A percentile compares a stretch with the other conserved stretches of the same genome.
phyloP scores from a whole-genome alignment of 495 filamentous ascomycete species.

The Chlorociboria aeruginascens region DNA sequence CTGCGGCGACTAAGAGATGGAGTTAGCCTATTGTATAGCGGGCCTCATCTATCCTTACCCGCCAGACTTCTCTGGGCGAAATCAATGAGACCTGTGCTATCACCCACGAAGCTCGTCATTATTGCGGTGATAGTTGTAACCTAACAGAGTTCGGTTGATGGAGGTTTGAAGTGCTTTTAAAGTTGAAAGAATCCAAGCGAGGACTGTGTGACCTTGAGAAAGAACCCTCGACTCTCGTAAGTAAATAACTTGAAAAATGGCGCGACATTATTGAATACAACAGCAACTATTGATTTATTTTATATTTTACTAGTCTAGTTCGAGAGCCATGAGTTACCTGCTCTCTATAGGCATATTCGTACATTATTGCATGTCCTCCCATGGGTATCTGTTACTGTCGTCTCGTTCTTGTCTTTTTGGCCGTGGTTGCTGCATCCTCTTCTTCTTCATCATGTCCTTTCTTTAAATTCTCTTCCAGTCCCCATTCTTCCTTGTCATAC shows the following conservation, averaged over 20 bases:
- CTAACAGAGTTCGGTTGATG: too few relatives aligned
- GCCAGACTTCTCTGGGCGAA: slow-evolving; percentile 52
- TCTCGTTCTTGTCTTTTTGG: slow-evolving; percentile 64
- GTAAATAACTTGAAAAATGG: not conserved
- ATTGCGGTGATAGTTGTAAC: too few relatives aligned
- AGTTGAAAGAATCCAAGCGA: not conserved
- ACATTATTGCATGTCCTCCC: too few relatives aligned
- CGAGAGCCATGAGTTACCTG: not conserved
- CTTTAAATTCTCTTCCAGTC: slow-evolving; percentile 68
- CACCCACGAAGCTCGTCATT: slow-evolving; percentile 23
- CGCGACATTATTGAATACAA: too few relatives aligned
- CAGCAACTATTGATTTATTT: too few relatives aligned
- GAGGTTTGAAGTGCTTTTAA: not conserved
- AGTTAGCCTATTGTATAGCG: slow-evolving; percentile 1
- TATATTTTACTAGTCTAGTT: not conserved
- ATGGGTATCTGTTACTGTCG: slow-evolving; percentile 19
- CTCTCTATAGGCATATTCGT: not conserved
- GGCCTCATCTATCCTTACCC: slow-evolving; percentile 29
- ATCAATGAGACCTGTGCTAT: slow-evolving; percentile 40
- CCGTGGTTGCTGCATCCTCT: slow-evolving; percentile 57
- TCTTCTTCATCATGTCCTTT: slow-evolving; percentile 92
- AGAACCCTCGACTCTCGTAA: not conserved
- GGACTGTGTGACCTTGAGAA: not conserved
- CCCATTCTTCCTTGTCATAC: slow-evolving; percentile 89
- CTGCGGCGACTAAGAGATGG: slow-evolving; percentile 47